Conservation (phyloP, 805 yeast species). For the Lachancea fermentati region DNA sequence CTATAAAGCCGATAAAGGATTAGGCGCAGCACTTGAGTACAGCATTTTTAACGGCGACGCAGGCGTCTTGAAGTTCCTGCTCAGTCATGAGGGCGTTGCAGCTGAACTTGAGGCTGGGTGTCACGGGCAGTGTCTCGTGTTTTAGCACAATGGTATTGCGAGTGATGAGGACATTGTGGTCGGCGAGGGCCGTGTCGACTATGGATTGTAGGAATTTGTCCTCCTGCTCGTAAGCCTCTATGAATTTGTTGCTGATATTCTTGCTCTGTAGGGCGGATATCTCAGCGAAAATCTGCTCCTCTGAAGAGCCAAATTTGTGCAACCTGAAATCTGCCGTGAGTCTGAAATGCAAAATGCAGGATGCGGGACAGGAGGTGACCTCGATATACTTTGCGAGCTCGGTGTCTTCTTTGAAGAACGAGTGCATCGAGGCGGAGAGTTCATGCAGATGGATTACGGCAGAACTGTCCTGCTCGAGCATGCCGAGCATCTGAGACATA, state of each 20-base stretch:
- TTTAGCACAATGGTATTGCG: constrained; percentile 59
- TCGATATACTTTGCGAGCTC: constrained; percentile 37
- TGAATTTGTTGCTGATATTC: constrained; percentile 29
- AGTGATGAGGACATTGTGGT: constrained; percentile 53
- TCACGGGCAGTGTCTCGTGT: constrained; percentile 68
- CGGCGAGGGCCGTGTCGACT: constrained; percentile 48
- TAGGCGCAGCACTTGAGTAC: constrained; percentile 19
- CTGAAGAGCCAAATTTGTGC: constrained; percentile 26
- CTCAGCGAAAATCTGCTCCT: constrained; percentile 23
- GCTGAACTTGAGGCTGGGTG: constrained; percentile 53
- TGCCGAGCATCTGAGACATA: constrained; percentile 47
- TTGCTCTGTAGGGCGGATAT: constrained; percentile 27
- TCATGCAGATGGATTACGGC: constrained; percentile 33
- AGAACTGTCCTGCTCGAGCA: constrained; percentile 41
- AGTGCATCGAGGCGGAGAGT: constrained; percentile 38
- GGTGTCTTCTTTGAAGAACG: constrained; percentile 37
- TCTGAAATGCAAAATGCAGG: constrained; percentile 68
- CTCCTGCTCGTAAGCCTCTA: constrained; percentile 41
- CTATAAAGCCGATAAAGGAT: too few relatives aligned
- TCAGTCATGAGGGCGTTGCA: constrained; percentile 42
- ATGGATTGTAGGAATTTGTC: constrained; percentile 60
- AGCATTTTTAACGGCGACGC: constrained; percentile 33
- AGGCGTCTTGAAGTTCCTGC: constrained; percentile 41
- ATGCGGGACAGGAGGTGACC: constrained; percentile 50
- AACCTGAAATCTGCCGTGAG: constrained; percentile 39